A percentile compares a stretch with the other conserved stretches of the same genome.
Evolutionary conservation across 1,139 yeast species (phyloP).

Genomic region (Sugiyamaella neomexicana): DNA sequence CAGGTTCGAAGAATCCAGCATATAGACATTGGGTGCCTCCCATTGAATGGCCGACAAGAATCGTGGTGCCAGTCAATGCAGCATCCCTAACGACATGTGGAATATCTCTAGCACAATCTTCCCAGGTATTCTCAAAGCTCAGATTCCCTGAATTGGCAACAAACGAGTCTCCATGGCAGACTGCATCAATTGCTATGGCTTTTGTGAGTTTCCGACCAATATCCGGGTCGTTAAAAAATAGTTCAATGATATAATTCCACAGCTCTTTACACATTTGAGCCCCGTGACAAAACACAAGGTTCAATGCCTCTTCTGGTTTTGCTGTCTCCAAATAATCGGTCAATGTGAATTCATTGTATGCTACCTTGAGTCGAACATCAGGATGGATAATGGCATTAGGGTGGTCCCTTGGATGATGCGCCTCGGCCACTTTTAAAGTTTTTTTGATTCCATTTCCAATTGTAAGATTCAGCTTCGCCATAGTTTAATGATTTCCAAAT

Average conservation of each 20-base stretch:
- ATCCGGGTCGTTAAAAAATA: constrained; percentile 38
- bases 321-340: constrained; percentile 13
- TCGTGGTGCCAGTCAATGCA: constrained; percentile 44
- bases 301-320: constrained; percentile 38
- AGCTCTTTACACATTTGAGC: constrained; percentile 67
- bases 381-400: constrained; percentile 28
- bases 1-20: constrained; percentile 55
- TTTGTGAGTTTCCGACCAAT: constrained; percentile 39
- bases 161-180: constrained; percentile 68
- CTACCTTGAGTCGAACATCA: constrained; percentile 29
- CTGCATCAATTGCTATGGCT: constrained; percentile 59
- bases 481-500: too few species aligned
- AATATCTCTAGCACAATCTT: constrained; percentile 63
- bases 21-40: constrained; percentile 61
- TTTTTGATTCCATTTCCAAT: constrained; percentile 12
- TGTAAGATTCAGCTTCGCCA: not conserved
- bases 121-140: constrained; percentile 60
- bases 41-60: constrained; percentile 69
- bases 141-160: constrained; percentile 52
- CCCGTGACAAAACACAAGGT: constrained; percentile 65
- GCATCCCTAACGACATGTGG: constrained; percentile 52
- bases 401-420: constrained; percentile 30
- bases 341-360: constrained; percentile 27
- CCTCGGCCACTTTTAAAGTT: constrained; percentile 21
- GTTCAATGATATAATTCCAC: constrained; percentile 60